A percentile compares a stretch with the other conserved stretches of the same genome.
phyloP scores from a whole-genome alignment of 805 yeast genomes.

The Ogataea naganishii region DNA sequence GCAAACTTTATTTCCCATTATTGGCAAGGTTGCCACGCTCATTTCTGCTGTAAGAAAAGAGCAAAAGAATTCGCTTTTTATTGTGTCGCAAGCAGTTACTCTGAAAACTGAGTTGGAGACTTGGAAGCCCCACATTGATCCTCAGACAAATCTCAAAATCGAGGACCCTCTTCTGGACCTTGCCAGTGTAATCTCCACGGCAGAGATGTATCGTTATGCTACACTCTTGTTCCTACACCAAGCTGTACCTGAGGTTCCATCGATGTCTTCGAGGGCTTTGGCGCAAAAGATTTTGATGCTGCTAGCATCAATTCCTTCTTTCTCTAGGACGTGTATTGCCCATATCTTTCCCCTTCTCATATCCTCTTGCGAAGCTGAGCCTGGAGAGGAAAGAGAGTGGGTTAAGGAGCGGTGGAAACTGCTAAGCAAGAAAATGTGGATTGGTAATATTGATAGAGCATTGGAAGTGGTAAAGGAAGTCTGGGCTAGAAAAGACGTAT shows the following conservation, averaged over 20 bases:
- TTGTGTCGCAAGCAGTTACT: slow-evolving; percentile 46
- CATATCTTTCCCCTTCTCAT: slow-evolving; percentile 61
- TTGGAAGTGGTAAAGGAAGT: slow-evolving; percentile 64
- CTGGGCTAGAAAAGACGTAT: slow-evolving; percentile 54
- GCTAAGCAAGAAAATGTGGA: slow-evolving; percentile 45
- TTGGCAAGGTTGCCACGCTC: slow-evolving; percentile 54
- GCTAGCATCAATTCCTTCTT: slow-evolving; percentile 53
- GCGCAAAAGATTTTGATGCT: slow-evolving; percentile 54
- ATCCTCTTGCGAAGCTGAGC: slow-evolving; percentile 57
- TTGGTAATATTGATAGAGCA: slow-evolving; percentile 60
- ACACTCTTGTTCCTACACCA: slow-evolving; percentile 55
- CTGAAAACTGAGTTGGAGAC: slow-evolving; percentile 41
- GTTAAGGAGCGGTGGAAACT: slow-evolving; percentile 49
- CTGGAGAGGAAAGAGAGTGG: slow-evolving; percentile 55
- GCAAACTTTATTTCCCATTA: slow-evolving; percentile 52
- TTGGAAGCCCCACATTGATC: slow-evolving; percentile 44
- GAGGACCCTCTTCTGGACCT: slow-evolving; percentile 46
- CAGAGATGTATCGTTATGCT: slow-evolving; percentile 60
- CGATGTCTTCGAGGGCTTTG: slow-evolving; percentile 40
- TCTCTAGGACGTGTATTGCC: slow-evolving; percentile 45
- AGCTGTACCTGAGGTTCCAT: slow-evolving; percentile 63
- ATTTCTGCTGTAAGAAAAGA: slow-evolving; percentile 38
- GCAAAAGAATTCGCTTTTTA: slow-evolving; percentile 32
- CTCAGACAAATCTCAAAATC: slow-evolving; percentile 25
- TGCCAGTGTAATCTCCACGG: slow-evolving; percentile 55